Percentiles rank a stretch among this genome's conserved stretches.
phyloP scores from a whole-genome alignment of 1,284 basidiomycete genomes.

The Trametes hirsuta region DNA sequence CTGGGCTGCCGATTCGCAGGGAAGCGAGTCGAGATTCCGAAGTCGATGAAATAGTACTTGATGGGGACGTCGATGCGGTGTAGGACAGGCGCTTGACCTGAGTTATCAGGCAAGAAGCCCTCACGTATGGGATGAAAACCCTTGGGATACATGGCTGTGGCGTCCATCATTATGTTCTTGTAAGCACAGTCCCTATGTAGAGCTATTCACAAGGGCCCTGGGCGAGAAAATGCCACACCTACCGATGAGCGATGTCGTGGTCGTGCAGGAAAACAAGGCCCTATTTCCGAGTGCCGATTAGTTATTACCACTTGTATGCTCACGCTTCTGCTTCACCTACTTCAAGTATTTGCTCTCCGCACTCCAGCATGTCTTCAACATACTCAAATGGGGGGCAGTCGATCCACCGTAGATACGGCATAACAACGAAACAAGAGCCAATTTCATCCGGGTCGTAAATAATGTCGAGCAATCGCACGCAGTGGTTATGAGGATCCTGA shows the following conservation, averaged over 20 bases:
- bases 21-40: conserved; percentile 24
- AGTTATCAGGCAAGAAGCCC: conserved; percentile 8
- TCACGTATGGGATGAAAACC: conserved; percentile 27
- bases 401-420: conserved; percentile 33
- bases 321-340: conserved; percentile 14
- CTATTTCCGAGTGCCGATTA: conserved; percentile 6
- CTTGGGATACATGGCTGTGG: conserved; percentile 22
- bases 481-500: conserved; percentile 33
- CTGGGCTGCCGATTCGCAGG: neutral
- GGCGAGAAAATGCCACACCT: neutral
- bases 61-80: conserved; percentile 11
- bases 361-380: conserved; percentile 33
- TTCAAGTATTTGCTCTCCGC: conserved; percentile 31
- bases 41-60: conserved; percentile 32
- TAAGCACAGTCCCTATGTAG: neutral
- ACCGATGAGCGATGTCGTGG: conserved; percentile 29
- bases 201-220: too few relatives aligned
- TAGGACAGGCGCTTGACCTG: neutral
- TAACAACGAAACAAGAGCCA: conserved; percentile 28
- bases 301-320: too few relatives aligned
- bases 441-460: conserved; percentile 25
- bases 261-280: conserved; percentile 31
- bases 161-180: conserved; percentile 19
- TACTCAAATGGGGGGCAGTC: conserved; percentile 26
- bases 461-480: conserved; percentile 35